A percentile compares a stretch with the other conserved stretches of the same genome.
Evolutionary conservation across 495 filamentous ascomycete species (phyloP).

Genomic region (Aspergillus avenaceus): DNA sequence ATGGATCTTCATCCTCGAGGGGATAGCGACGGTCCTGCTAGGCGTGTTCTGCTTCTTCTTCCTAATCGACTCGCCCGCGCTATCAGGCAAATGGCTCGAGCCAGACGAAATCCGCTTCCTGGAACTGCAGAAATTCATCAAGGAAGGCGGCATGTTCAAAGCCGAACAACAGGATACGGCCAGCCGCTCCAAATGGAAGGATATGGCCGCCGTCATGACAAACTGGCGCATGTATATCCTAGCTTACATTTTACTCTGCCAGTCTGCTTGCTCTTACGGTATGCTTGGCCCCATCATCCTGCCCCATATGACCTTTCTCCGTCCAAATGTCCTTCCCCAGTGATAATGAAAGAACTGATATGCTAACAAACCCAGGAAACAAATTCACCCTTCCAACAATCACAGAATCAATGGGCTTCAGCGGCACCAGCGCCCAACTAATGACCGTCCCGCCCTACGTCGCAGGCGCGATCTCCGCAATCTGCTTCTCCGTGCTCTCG

Average conservation of each 20-base stretch:
- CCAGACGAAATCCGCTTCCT: constrained; percentile 24
- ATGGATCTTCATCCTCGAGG: constrained; percentile 69
- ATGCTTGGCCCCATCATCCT: background rate
- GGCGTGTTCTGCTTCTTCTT: constrained; percentile 54
- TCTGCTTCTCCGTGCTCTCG: constrained; percentile 27
- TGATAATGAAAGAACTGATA: background rate
- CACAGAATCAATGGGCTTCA: constrained; percentile 27
- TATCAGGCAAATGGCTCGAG: constrained; percentile 19
- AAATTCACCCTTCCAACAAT: constrained; percentile 31
- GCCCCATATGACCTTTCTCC: background rate
- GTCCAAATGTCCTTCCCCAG: no score
- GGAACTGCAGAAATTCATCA: constrained; percentile 26
- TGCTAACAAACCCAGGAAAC: constrained; percentile 11
- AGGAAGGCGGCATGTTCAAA: constrained; percentile 24
- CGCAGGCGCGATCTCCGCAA: constrained; percentile 26
- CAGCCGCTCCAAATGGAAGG: constrained; percentile 12
- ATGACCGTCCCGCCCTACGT: constrained; percentile 31
- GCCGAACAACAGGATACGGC: constrained; percentile 12
- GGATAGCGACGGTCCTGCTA: constrained; percentile 53
- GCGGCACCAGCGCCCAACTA: constrained; percentile 25
- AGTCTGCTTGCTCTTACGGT: constrained; percentile 26
- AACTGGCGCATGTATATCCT: constrained; percentile 27
- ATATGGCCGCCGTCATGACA: constrained; percentile 16
- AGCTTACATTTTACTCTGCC: constrained; percentile 25
- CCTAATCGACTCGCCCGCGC: constrained; percentile 21